phyloP scores from a whole-genome alignment of 352 stramenopile genomes.

The Phytophthora quininea region DNA sequence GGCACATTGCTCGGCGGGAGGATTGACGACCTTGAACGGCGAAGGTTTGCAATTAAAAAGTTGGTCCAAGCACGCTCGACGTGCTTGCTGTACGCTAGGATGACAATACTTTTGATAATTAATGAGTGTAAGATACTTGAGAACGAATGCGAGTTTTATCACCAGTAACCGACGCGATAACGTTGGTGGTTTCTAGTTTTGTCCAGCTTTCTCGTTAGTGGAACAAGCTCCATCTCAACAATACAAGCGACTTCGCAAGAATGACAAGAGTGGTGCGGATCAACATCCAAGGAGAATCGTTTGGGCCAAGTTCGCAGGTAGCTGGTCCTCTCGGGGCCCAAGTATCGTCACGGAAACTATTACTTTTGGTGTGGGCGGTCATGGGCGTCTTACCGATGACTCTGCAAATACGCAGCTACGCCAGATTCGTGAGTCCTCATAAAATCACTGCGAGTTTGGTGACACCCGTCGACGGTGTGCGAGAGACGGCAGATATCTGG shows the following conservation, averaged over 20 bases:
- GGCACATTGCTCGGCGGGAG: slow-evolving; percentile 14
- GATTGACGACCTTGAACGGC: not conserved
- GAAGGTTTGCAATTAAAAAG: slow-evolving; percentile 5
- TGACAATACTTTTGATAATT: not conserved
- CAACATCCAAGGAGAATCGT: not conserved
- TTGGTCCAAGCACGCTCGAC: slow-evolving; percentile 8
- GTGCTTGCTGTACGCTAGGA: not conserved
- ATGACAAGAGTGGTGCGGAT: slow-evolving; percentile 1
- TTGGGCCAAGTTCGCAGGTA: not conserved
- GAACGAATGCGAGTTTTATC: no score
- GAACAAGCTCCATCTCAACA: no score
- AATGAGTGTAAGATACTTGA: no score
- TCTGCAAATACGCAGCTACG: slow-evolving; percentile 34
- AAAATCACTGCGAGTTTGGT: slow-evolving; percentile 19
- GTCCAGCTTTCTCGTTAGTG: no score
- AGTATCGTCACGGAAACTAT: slow-evolving; percentile 2
- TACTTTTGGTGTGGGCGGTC: slow-evolving; percentile 18
- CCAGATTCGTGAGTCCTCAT: slow-evolving; percentile 21
- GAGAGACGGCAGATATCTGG: slow-evolving; percentile 9
- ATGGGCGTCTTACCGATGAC: slow-evolving; percentile 30
- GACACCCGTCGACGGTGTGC: not conserved
- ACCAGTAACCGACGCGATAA: no score
- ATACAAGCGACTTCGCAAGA: not conserved
- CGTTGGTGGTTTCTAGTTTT: no score
- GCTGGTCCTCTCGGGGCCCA: not conserved